Evolutionary conservation across 345 rosid genomes (phyloP).

Genomic region (Cardamine resedifolia): DNA sequence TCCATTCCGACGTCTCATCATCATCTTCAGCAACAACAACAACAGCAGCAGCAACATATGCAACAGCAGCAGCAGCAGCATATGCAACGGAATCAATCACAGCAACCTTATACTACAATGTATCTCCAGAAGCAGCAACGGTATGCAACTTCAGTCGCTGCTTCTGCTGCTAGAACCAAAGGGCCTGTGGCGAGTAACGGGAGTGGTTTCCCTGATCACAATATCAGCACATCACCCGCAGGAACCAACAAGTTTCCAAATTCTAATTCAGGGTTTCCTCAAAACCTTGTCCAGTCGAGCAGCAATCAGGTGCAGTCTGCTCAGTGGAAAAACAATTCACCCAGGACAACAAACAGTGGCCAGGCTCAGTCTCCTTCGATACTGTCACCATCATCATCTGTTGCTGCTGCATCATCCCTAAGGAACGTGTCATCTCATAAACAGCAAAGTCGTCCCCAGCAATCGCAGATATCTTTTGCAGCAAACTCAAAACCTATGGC

Average conservation of each 20-base stretch:
- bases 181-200: constrained; percentile 58
- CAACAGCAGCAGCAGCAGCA: constrained; percentile 48
- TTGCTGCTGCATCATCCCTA: constrained; percentile 52
- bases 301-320: constrained; percentile 63
- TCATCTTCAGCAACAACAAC: constrained; percentile 58
- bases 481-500: constrained; percentile 57
- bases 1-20: constrained; percentile 39
- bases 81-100: constrained; percentile 47
- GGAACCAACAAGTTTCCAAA: constrained; percentile 62
- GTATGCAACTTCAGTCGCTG: constrained; percentile 56
- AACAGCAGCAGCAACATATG: constrained; percentile 18
- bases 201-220: constrained; percentile 64
- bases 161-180: constrained; percentile 69
- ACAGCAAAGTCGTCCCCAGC: constrained; percentile 73
- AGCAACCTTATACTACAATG: constrained; percentile 59
- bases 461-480: constrained; percentile 69
- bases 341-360: constrained; percentile 45
- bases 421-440: constrained; percentile 58
- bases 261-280: constrained; percentile 60
- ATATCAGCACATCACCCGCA: constrained; percentile 50
- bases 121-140: constrained; percentile 69
- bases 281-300: constrained; percentile 68
- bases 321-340: constrained; percentile 80
- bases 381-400: constrained; percentile 42
- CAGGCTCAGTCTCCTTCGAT: constrained; percentile 60